Evolutionary conservation across 805 yeast species (phyloP), one percentile per base, ranked within the genome.

Genomic region (Myxozyma mucilagina): DNA sequence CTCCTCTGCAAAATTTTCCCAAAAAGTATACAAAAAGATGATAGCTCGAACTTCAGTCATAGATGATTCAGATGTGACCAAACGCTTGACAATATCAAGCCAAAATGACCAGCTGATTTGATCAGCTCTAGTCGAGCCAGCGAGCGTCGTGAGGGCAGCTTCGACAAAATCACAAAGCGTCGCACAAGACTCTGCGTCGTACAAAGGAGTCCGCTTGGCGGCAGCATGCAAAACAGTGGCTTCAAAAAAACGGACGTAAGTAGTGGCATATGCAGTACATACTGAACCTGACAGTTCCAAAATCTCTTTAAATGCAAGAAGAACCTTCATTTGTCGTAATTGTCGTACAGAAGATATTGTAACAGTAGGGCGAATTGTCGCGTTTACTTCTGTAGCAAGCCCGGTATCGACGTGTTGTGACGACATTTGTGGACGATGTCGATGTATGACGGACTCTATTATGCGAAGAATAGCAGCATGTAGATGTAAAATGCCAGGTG

Each of bases 81-180:
- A 81, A 59, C 82, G 76, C 60, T 81, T 74, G 13, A 78, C 72
- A 14, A 87, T 85, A 56, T 79, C 77, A 6, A 87, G 72, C 96
- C 96, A 90, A 69, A 90, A 89, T 53, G 77, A 75, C 94, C 96
- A 90, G 74, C 87, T 82, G 29, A 89, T 73, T 8, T 70, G 72
- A 2, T 64, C 63, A 11, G 72, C 64, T 29, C 66, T 64, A 10
- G 73, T 63, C 51, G 70, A 71, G 48, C 70, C 65, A 31, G 57
- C 45, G 10, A 76, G 67, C 11, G 71, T 68, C n/a, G 72, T 64
- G 24, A 77, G 55, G 69, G 72, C 74, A 61, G 76, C 80, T 57
- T 78, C 80, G 5, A 69, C 73, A 38, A 78, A 57, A 49, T 78
- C 80, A 38, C 78, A 72, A n/a, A 76, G 67, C 6, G 72, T 67